These are phyloP conservation scores for Tulasnella sp. DNA, from an alignment of 768 basidiomycete species.

Conservation along the genomic window DNA sequence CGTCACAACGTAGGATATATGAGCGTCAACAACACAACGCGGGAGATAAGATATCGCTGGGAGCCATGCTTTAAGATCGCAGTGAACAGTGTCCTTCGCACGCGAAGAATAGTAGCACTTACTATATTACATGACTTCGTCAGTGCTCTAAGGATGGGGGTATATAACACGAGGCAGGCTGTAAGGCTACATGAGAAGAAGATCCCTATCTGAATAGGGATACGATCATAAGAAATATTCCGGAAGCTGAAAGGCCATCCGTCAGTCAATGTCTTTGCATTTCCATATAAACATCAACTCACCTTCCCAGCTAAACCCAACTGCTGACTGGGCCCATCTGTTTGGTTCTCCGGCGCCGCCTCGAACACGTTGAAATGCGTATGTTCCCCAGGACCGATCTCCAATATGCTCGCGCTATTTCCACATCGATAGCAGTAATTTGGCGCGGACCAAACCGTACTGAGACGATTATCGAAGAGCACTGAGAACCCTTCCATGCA, in stretches of 20 bases:
- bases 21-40: too few species aligned
- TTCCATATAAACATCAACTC: too few species aligned
- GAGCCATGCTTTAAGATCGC: too few species aligned
- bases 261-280: neutral
- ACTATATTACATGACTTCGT: too few species aligned
- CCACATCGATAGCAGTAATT: slow-evolving; percentile 99
- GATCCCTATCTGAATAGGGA: neutral
- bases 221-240: slow-evolving; percentile 7
- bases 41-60: too few species aligned
- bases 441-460: slow-evolving; percentile 97
- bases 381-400: slow-evolving; percentile 77
- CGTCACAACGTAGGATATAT: too few species aligned
- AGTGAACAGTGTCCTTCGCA: too few species aligned
- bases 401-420: slow-evolving; percentile 91
- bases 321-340: slow-evolving; percentile 79
- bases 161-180: too few species aligned
- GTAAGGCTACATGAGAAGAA: too few species aligned
- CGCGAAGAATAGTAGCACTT: too few species aligned
- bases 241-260: neutral
- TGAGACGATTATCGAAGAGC: slow-evolving; percentile 90
- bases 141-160: too few species aligned
- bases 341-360: slow-evolving; percentile 95
- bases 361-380: slow-evolving; percentile 98
- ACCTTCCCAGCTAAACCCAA: slow-evolving; percentile 66
- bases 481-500: slow-evolving; percentile 99